These are phyloP conservation scores for Didymellaceae sp. DNA, from an alignment of 2,329 filamentous ascomycete species.

Conservation along the genomic window DNA sequence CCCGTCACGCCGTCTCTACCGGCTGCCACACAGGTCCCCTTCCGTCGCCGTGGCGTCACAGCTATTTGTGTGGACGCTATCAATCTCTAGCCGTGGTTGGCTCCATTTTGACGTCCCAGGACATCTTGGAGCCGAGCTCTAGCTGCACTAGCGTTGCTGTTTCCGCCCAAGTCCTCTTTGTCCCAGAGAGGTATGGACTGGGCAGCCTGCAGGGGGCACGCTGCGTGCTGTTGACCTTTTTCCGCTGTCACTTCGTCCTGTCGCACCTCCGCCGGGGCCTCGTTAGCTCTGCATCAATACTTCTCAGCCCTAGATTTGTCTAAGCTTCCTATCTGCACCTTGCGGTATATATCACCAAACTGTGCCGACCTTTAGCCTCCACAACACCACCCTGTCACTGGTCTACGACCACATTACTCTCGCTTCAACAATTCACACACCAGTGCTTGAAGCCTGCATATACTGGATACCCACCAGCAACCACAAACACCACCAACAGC, in stretches of 20 bases:
- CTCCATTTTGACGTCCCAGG: slow-evolving; percentile 38
- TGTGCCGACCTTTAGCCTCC: slow-evolving; percentile 32
- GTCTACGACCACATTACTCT: slow-evolving; percentile 40
- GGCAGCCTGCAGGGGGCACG: slow-evolving; percentile 35
- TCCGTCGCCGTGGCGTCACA: slow-evolving; percentile 42
- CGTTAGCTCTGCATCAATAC: slow-evolving; percentile 19
- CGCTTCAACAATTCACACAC: slow-evolving; percentile 39
- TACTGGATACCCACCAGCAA: too few relatives aligned
- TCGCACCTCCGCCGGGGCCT: slow-evolving; percentile 19
- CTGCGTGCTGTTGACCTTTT: slow-evolving; percentile 33
- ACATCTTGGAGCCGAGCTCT: slow-evolving; percentile 43
- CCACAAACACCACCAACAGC: slow-evolving; percentile 39
- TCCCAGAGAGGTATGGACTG: slow-evolving; percentile 45
- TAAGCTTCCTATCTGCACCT: slow-evolving; percentile 40
- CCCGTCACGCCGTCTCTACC: slow-evolving; percentile 42
- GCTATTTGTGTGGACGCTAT: slow-evolving; percentile 45
- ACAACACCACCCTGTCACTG: slow-evolving; percentile 39
- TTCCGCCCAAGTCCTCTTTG: slow-evolving; percentile 44
- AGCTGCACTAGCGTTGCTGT: slow-evolving; percentile 44
- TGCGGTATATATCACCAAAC: slow-evolving; percentile 47
- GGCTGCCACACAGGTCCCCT: slow-evolving; percentile 40
- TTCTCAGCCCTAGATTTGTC: slow-evolving; percentile 24
- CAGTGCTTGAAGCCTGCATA: slow-evolving; percentile 41
- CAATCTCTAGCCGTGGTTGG: slow-evolving; percentile 33
- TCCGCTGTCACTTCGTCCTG: slow-evolving; percentile 19